Evolutionary conservation across 1,139 yeast genomes (phyloP), one percentile per base, ranked within the genome.

Genomic region (Yueomyces sp.): DNA sequence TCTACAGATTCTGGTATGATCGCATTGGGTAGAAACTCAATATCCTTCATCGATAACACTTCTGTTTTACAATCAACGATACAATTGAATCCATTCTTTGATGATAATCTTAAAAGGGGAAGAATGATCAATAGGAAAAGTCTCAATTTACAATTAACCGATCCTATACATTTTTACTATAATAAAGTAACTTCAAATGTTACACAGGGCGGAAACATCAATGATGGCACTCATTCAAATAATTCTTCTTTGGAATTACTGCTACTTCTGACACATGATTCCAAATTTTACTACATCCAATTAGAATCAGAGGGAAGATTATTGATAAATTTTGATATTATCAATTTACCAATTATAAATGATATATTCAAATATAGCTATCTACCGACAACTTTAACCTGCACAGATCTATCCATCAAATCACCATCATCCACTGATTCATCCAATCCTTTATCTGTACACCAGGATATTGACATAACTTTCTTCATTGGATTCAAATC

Each of bases 21-120:
- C 12, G 60, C 87, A 26, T 45, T 84, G 6, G 96, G 96, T 1
- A 72, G 82, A 31, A 87, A 89, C 57, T 86, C 82, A 51, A 54
- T 89, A 12, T 65, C 86, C 19, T 93, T 85, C 58, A 73, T 87
- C 27, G 96, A 87, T 56, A 78, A 85, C 42, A 79, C 93, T 2
- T 96, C 96, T 7, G 55, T 54, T 1, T 39, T 59, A 27, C 63
- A 59, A 42, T 51, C 57, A n/a, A 44, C 49, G 3, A 52, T 59
- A 27, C 38, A 48, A 4, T 36, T 56, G 25, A 59, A 59, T 39
- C 44, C 57, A 9, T 59, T 52, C 42, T 48, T 58, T n/a, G 50
- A 54, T 12, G 48, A 44, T 35, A 44, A 41, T 28, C 42, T 52
- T 26, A 54, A 51, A 37, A 51, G 48, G 37, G 50, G 56, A 2